Percentiles rank a stretch among this genome's conserved stretches.
Conservation (phyloP, 306 rosid genomes). For the Abrus precatorius region DNA sequence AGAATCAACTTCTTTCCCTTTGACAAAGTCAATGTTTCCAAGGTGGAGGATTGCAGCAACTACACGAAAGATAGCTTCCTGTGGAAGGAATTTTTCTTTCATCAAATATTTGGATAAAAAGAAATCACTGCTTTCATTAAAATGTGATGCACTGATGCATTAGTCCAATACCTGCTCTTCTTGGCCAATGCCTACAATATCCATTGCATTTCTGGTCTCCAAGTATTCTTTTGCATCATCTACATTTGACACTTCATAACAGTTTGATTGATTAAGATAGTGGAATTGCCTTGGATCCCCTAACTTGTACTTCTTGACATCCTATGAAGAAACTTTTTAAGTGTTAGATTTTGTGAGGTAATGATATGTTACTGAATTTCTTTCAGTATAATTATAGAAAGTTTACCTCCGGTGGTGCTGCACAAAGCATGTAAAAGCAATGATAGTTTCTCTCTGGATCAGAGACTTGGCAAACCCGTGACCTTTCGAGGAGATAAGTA, state of each 20-base stretch:
- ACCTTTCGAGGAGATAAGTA: slow-evolving; percentile 88
- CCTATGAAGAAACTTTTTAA: slow-evolving; percentile 58
- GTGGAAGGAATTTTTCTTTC: slow-evolving; percentile 38
- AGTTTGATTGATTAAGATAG: slow-evolving; percentile 83
- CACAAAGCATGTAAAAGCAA: slow-evolving; percentile 94
- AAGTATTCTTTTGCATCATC: slow-evolving; percentile 89
- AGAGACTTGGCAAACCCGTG: slow-evolving; percentile 87
- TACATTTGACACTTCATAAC: slow-evolving; percentile 81
- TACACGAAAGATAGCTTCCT: slow-evolving; percentile 90
- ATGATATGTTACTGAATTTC: slow-evolving; percentile 6
- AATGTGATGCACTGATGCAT: slow-evolving; percentile 35
- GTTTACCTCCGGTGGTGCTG: slow-evolving; percentile 87
- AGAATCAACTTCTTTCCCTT: slow-evolving; percentile 83
- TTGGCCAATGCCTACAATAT: slow-evolving; percentile 84
- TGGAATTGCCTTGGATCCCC: slow-evolving; percentile 79
- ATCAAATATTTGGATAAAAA: slow-evolving; percentile 40
- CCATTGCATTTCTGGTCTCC: slow-evolving; percentile 93
- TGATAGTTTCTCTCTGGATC: slow-evolving; percentile 95
- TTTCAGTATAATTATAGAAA: slow-evolving; percentile 26
- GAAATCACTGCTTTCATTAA: slow-evolving; percentile 19
- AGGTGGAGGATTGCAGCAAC: slow-evolving; percentile 91
- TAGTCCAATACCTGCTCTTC: slow-evolving; percentile 77
- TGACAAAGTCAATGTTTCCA: slow-evolving; percentile 76
- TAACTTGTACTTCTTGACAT: slow-evolving; percentile 72
- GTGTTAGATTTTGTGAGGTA: slow-evolving; percentile 41